These are phyloP conservation scores for Cerioporus squamosus DNA, from an alignment of 1,284 basidiomycete species.

Conservation along the genomic window DNA sequence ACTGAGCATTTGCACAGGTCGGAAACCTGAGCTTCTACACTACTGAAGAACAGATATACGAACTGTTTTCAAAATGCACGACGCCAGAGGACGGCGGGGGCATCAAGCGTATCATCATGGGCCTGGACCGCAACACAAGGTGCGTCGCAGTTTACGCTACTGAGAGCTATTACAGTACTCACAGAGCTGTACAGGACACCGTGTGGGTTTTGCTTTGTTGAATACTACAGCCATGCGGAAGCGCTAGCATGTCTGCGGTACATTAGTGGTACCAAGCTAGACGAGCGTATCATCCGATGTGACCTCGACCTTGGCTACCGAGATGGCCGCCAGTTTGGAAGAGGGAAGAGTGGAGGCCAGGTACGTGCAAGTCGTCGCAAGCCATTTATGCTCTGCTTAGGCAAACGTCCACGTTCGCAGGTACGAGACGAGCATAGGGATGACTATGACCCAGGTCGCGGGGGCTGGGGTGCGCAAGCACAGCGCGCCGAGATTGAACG, in stretches of 20 bases:
- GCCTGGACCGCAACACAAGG: constrained; percentile 95
- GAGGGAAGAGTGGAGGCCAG: constrained; percentile 97
- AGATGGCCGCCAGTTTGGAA: constrained; percentile 96
- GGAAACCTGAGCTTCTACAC: constrained; percentile 98
- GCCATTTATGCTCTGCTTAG: neutral
- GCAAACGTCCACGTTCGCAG: constrained; percentile 25
- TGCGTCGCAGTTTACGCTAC: constrained; percentile 35
- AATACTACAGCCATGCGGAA: constrained; percentile 96
- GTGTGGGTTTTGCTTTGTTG: constrained; percentile 99
- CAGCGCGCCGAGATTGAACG: constrained; percentile 80
- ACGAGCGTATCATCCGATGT: constrained; percentile 98
- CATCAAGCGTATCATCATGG: constrained; percentile 99
- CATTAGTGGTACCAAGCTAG: constrained; percentile 97
- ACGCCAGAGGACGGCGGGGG: constrained; percentile 91
- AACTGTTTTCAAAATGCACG: constrained; percentile 93
- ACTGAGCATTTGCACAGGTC: constrained; percentile 55
- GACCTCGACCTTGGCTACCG: constrained; percentile 98
- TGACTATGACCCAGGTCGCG: constrained; percentile 95
- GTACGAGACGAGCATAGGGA: constrained; percentile 95
- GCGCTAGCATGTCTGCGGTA: constrained; percentile 94
- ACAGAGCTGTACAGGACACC: constrained; percentile 71
- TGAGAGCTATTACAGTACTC: neutral
- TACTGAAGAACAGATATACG: constrained; percentile 99
- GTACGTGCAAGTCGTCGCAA: constrained; percentile 40
- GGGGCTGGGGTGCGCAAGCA: constrained; percentile 95